Percentiles rank a stretch among this genome's conserved stretches.
Evolutionary conservation across 768 basidiomycete genomes (phyloP).

Genomic region (Auricularia cornea): DNA sequence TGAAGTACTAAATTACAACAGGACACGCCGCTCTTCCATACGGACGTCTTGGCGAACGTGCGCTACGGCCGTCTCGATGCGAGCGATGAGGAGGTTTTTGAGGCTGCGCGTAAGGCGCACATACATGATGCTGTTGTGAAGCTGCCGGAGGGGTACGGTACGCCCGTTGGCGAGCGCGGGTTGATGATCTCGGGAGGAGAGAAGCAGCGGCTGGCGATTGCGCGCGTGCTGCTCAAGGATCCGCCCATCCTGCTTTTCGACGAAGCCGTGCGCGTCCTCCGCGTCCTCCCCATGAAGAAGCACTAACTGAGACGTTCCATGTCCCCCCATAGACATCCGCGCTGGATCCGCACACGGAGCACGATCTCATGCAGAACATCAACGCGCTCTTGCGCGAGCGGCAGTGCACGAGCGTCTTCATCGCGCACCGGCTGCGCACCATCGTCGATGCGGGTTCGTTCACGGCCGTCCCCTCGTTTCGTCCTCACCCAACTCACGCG

Average conservation of each 20-base stretch:
- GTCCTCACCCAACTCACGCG: no score
- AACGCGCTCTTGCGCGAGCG: conserved; percentile 68
- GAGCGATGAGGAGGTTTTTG: conserved; percentile 80
- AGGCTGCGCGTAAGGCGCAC: conserved; percentile 78
- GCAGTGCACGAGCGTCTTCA: conserved; percentile 88
- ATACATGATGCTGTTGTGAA: conserved; percentile 72
- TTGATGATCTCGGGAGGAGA: conserved; percentile 98
- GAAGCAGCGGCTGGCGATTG: conserved; percentile 94
- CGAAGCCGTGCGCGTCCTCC: conserved; percentile 75
- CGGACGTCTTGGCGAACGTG: conserved; percentile 91
- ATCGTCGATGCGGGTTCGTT: conserved; percentile 81
- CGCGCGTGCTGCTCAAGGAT: conserved; percentile 86
- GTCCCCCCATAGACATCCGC: conserved; percentile 68
- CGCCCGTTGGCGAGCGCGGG: conserved; percentile 92
- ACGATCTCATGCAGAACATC: conserved; percentile 92
- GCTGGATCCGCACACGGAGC: conserved; percentile 89
- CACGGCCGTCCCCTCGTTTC: no score
- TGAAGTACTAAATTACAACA: no score
- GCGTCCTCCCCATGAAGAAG: no score
- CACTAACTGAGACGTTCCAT: no score
- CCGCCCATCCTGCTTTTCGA: conserved; percentile 97
- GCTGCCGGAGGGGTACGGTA: conserved; percentile 79
- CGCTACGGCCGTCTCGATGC: conserved; percentile 86
- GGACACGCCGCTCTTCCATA: conserved; percentile 96
- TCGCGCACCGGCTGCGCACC: conserved; percentile 87